Percentiles rank a stretch among this genome's conserved stretches.
Conservation (phyloP, 2,329 filamentous ascomycete genomes). For the Cladosporium cucumerinum region DNA sequence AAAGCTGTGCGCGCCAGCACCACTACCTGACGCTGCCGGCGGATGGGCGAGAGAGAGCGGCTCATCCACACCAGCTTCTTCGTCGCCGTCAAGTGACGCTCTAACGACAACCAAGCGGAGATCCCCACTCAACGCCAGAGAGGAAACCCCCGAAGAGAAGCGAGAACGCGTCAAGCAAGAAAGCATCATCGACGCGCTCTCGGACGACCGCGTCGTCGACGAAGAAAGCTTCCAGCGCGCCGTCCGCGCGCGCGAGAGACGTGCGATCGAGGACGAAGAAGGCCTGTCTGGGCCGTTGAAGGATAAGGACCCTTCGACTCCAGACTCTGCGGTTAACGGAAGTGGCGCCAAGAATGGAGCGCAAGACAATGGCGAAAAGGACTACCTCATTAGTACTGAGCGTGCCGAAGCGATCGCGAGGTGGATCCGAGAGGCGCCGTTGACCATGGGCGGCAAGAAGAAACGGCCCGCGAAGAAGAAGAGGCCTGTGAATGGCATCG, state of each 20-base stretch:
- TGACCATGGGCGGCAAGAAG: conserved; percentile 35
- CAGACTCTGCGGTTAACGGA: neutral
- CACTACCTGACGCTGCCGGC: conserved; percentile 38
- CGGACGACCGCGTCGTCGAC: conserved; percentile 65
- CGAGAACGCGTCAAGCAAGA: conserved; percentile 59
- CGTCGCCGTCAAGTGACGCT: conserved; percentile 9
- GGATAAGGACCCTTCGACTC: conserved; percentile 23
- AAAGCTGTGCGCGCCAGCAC: conserved; percentile 57
- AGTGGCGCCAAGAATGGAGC: conserved; percentile 53
- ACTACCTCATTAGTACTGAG: conserved; percentile 64
- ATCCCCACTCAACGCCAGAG: conserved; percentile 9
- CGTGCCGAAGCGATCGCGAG: conserved; percentile 64
- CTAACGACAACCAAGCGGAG: neutral
- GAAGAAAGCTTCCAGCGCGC: conserved; percentile 63
- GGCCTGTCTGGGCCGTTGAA: conserved; percentile 35
- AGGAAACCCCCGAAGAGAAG: conserved; percentile 52
- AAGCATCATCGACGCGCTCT: conserved; percentile 64
- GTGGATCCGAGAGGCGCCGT: conserved; percentile 61
- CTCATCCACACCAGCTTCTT: conserved; percentile 1
- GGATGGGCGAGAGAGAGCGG: conserved; percentile 31
- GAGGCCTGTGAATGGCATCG: conserved; percentile 21
- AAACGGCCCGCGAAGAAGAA: conserved; percentile 32
- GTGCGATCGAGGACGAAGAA: conserved; percentile 56
- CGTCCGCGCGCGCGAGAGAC: conserved; percentile 58
- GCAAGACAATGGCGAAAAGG: conserved; percentile 62